Percentiles rank a stretch among this genome's conserved stretches.
phyloP scores from a whole-genome alignment of 2,329 filamentous ascomycete genomes.

The Aspergillus persii region DNA sequence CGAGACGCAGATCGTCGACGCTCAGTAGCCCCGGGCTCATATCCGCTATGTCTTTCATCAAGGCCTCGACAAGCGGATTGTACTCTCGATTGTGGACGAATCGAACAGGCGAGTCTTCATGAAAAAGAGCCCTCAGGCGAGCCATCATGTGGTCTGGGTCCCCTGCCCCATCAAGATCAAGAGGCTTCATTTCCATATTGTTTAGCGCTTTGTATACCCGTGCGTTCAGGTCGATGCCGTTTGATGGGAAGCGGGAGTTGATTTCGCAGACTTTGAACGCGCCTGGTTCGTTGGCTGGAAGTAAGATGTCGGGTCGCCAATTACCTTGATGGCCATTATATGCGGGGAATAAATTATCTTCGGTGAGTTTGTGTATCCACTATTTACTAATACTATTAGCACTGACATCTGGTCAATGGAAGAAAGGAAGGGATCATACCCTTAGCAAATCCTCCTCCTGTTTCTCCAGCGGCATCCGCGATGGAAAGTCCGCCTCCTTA shows the following conservation, averaged over 20 bases:
- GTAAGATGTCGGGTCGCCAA: constrained; percentile 19
- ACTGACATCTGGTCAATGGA: too few species aligned
- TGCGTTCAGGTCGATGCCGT: background rate
- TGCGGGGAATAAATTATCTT: constrained; percentile 2
- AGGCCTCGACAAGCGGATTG: background rate
- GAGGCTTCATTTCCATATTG: background rate
- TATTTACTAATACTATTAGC: background rate
- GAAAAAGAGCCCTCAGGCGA: constrained; percentile 1
- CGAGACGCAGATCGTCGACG: background rate
- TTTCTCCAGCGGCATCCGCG: constrained; percentile 25
- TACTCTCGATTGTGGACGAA: background rate
- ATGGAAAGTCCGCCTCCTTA: constrained; percentile 16
- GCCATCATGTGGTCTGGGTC: constrained; percentile 4
- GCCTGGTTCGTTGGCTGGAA: constrained; percentile 2
- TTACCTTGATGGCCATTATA: constrained; percentile 15
- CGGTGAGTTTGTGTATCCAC: constrained; percentile 7
- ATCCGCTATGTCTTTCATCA: background rate
- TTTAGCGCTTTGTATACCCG: background rate
- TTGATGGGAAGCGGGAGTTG: constrained; percentile 14
- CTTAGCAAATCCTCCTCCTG: constrained; percentile 24
- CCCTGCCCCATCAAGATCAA: background rate
- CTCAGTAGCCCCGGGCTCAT: constrained; percentile 1
- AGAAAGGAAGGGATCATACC: constrained; percentile 6
- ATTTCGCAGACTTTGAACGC: constrained; percentile 19
- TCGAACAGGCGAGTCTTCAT: background rate